Percentiles rank a stretch among this genome's conserved stretches.
Evolutionary conservation across 2,329 filamentous ascomycete species (phyloP).

Genomic region (Xylariaceae sp.): DNA sequence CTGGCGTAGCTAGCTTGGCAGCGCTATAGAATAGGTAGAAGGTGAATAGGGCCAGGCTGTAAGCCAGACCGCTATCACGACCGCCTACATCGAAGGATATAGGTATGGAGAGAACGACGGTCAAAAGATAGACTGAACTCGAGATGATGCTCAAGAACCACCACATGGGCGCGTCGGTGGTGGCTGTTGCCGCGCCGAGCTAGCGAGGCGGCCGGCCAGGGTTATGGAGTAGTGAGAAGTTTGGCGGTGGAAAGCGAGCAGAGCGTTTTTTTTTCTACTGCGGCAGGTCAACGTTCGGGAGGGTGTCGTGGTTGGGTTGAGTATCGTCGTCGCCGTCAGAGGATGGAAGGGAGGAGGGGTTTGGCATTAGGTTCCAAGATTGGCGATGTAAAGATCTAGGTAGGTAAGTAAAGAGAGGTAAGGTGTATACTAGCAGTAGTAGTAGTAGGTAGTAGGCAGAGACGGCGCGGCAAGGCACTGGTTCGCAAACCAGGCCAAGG

Average conservation of each 20-base stretch:
- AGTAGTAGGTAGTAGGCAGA: no score
- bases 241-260: background rate
- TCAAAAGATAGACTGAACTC: constrained; percentile 80
- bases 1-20: constrained; percentile 76
- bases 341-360: no score
- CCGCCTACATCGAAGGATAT: constrained; percentile 98
- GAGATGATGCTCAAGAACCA: constrained; percentile 74
- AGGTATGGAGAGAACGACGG: constrained; percentile 92
- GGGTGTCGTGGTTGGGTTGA: background rate
- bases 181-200: constrained; percentile 30
- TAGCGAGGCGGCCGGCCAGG: constrained; percentile 29
- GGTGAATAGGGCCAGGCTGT: constrained; percentile 80
- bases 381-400: background rate
- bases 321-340: background rate
- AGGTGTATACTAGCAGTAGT: background rate
- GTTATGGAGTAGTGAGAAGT: constrained; percentile 8
- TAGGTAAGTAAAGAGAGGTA: background rate
- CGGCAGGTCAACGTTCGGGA: no score
- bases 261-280: no score
- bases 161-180: constrained; percentile 63
- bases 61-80: constrained; percentile 87
- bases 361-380: background rate
- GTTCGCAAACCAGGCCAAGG: constrained; percentile 4
- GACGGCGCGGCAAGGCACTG: background rate
- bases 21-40: constrained; percentile 90